phyloP scores from a whole-genome alignment of 371 early-diverging fungal species.

The Apophysomyces trapeziformis region DNA sequence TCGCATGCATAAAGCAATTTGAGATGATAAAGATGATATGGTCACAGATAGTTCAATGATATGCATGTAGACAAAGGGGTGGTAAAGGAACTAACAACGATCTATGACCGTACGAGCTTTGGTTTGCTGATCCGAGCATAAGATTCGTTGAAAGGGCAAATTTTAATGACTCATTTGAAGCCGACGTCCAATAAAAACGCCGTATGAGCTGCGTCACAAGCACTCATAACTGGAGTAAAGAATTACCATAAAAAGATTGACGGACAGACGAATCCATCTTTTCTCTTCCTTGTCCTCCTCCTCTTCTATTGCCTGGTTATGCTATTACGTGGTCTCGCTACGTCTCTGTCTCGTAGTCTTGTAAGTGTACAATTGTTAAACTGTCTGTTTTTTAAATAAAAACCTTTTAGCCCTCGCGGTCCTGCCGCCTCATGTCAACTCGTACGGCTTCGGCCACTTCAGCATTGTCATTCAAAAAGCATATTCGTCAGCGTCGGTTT shows the following conservation, averaged over 20 bases:
- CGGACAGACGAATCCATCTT: slow-evolving; percentile 12
- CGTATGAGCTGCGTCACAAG: slow-evolving; percentile 3
- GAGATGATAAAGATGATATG: too few species aligned
- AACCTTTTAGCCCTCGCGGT: background rate
- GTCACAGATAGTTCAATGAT: too few species aligned
- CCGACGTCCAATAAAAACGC: background rate
- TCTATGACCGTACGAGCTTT: too few species aligned
- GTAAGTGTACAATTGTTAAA: background rate
- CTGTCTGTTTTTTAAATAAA: slow-evolving; percentile 12
- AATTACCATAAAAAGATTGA: background rate
- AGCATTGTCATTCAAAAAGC: slow-evolving; percentile 55
- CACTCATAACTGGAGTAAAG: background rate
- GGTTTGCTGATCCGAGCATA: too few species aligned
- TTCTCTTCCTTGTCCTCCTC: slow-evolving; percentile 7
- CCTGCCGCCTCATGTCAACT: slow-evolving; percentile 5
- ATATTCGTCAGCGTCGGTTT: slow-evolving; percentile 53
- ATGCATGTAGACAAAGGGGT: too few species aligned
- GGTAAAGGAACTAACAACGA: too few species aligned
- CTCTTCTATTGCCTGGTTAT: background rate
- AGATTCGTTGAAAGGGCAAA: too few species aligned
- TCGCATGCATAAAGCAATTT: too few species aligned
- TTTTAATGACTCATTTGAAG: background rate
- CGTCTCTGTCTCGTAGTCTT: background rate
- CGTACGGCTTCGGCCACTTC: slow-evolving; percentile 42
- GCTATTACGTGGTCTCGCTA: slow-evolving; percentile 2